Evolutionary conservation across 2,329 filamentous ascomycete species (phyloP), one percentile per base, ranked within the genome.

Genomic region (Gnomoniopsis smithogilvyi): DNA sequence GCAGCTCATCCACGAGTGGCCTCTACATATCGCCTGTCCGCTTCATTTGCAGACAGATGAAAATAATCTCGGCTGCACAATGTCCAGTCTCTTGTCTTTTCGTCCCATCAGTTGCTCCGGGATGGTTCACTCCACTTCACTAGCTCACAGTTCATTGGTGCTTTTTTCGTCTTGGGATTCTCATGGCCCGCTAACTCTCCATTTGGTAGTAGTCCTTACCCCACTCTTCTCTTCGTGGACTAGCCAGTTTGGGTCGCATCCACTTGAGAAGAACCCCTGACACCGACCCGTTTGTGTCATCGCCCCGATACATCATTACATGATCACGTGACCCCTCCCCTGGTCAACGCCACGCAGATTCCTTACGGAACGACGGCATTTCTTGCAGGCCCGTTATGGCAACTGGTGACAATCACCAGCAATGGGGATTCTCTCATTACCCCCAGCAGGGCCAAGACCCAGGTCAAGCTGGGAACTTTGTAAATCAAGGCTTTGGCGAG

Each of bases 371-470:
- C 11, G 15, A 26, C 12, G 12, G 30, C 47, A 15, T 45, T 3
- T 36, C 30, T 30, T 36, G 43, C 19, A 51, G 24, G 19, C 3
- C 11, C 7, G 46, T n/a, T 22, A 62, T 56, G 57, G 54, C 58
- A 51, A 62, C 50, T 60, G 60, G 56, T 51, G 54, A 62, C 45
- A 57, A 41, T 38, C 58, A 59, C 36, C 60, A 62, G 57, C 57
- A 55, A 56, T 62, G 60, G 60, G 60, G 48, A 8, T 62, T 57
- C 46, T 43, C 60, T 46, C 57, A 60, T 14, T 62, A 46, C 17
- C 50, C 41, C 14, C 60, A 62, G 19, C 36, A 45, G 47, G 60
- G 57, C 24, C 54, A 59, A 30, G 60, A 62, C 17, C 11, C 53
- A 52, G 50, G 49, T 24, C 60, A 60, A 45, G 54, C 46, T 45